phyloP scores from a whole-genome alignment of 768 basidiomycete species.

The Rhizopogon vinicolor region DNA sequence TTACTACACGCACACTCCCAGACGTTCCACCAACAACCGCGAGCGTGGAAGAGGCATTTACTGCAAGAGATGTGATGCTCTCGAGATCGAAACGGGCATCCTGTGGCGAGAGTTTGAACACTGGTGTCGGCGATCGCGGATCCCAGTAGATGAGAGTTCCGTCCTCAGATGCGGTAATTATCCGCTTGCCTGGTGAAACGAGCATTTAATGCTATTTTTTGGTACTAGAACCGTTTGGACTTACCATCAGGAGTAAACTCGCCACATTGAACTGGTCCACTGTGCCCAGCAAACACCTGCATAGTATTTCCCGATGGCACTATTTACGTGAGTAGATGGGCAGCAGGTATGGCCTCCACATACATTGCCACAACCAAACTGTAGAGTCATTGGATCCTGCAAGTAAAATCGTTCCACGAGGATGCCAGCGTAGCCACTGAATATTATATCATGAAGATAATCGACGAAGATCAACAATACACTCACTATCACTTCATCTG shows the following conservation, averaged over 20 bases:
- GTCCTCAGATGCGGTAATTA: conserved; percentile 82
- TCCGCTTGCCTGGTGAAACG: conserved; percentile 63
- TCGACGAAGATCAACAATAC: conserved; percentile 1
- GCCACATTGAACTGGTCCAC: conserved; percentile 77
- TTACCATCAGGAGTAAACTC: conserved; percentile 88
- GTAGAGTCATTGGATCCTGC: conserved; percentile 92
- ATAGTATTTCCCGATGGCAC: conserved; percentile 94
- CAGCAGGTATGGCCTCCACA: conserved; percentile 21
- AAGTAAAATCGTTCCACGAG: conserved; percentile 82
- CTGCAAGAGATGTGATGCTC: conserved; percentile 81
- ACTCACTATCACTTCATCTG: conserved; percentile 91
- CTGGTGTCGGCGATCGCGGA: conserved; percentile 68
- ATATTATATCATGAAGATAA: conserved; percentile 1
- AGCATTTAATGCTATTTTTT: background rate
- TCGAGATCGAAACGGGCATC: conserved; percentile 76
- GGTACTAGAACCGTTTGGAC: background rate
- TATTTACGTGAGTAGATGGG: conserved; percentile 25
- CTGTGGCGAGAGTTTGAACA: conserved; percentile 72
- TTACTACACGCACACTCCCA: conserved; percentile 85
- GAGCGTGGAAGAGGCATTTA: conserved; percentile 85
- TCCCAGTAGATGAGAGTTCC: conserved; percentile 90
- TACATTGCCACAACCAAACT: conserved; percentile 97
- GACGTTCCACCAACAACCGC: conserved; percentile 85
- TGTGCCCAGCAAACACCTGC: conserved; percentile 94
- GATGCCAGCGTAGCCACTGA: conserved; percentile 96